Evolutionary conservation across 257 asterid species (phyloP), one percentile per base, ranked within the genome.

Genomic region (Paraleonurus japonicus): DNA sequence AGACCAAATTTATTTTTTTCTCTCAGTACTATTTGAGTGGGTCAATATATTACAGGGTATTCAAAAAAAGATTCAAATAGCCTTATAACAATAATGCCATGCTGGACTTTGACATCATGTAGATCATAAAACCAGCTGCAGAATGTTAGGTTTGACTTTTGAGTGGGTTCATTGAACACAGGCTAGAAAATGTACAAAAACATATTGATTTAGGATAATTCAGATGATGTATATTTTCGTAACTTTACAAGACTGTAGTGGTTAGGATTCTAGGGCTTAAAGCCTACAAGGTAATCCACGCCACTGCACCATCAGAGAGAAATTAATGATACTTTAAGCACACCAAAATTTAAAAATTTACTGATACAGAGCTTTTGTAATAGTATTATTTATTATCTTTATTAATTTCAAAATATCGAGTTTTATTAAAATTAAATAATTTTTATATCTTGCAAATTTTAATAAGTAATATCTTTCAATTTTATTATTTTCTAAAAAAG

Each of bases 71-170:
- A 72, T 51, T 26, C 55, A 24, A 72, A 50, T 24, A 50, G 39
- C 70, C 19, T 63, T 7, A 50, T 7, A 72, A 11, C 27, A 63
- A 10, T 37, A 22, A 63, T 73, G 22, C 2, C 24, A 17, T 53
- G 66, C 66, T 37, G 4, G 71, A 33, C 60, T 63, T 62, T 17
- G 35, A 53, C 37, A 37, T 26, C 59, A 26, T 54, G 64, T 7
- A 55, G 30, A 62, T 37, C 48, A 35, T 53, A 53, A n/a, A 64
- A 53, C 66, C 37, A 43, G 77, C 39, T 72, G 59, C 13, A 50
- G 15, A 22, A 24, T 48, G 57, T 48, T 54, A 35, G 28, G n/a
- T n/a, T n/a, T n/a, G n/a, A n/a, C n/a, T 37, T 73, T 53, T 50
- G 26, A 58, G 7, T 24, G 55, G 43, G 59, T 28, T 72, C 70